Evolutionary conservation across 345 rosid genomes (phyloP).

Genomic region (Abelmoschus esculentus): DNA sequence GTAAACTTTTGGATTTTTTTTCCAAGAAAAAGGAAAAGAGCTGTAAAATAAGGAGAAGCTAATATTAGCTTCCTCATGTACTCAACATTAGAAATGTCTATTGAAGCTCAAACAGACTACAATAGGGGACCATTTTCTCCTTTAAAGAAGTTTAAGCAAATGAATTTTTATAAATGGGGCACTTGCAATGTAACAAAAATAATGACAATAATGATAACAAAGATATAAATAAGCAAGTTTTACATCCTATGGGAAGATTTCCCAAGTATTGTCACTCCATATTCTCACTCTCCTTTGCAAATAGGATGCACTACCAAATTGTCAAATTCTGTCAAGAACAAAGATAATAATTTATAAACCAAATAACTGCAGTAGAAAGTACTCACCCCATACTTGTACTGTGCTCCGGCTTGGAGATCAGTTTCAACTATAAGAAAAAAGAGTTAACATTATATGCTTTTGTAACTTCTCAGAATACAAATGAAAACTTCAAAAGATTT

Average conservation of each 20-base stretch:
- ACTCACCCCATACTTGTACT: constrained; percentile 68
- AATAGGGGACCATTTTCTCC: neutral
- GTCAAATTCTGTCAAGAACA: neutral
- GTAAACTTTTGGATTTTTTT: neutral
- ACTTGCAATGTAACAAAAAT: neutral
- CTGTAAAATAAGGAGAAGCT: neutral
- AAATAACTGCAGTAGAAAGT: neutral
- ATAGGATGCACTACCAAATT: neutral
- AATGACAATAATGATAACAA: neutral
- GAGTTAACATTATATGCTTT: neutral
- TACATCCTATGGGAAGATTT: neutral
- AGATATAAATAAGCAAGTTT: neutral
- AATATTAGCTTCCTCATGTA: no score
- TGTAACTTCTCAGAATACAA: neutral
- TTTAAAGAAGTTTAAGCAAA: neutral
- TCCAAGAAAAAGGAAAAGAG: neutral
- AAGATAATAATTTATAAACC: neutral
- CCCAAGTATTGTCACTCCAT: neutral
- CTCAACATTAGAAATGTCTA: no score
- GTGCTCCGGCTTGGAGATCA: constrained; percentile 91
- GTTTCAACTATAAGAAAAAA: constrained; percentile 71
- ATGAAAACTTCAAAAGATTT: neutral
- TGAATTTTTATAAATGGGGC: neutral
- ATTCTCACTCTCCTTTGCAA: neutral
- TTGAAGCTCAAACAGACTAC: neutral